Base-by-base conservation (phyloP, 768 basidiomycete genomes). In the Macrolepiota dolichaula region DNA sequence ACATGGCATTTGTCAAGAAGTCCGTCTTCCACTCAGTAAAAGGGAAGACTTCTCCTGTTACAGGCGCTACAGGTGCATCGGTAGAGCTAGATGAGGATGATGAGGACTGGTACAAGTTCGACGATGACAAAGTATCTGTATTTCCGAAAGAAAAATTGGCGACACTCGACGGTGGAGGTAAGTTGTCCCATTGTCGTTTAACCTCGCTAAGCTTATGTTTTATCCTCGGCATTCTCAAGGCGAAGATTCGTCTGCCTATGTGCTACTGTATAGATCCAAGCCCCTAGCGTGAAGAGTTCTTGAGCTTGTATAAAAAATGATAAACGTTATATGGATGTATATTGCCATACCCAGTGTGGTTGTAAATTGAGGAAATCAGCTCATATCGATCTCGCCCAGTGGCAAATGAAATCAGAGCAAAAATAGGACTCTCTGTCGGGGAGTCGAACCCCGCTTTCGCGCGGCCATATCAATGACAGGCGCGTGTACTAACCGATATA, bases 41-140 rank as follows among this genome's bases (percentile, higher is more conserved):
- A 64, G 63, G 65, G 38, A 64, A 62, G 38, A 51, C 64, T n/a
- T 32, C 70, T 36, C 62, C 68, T 19, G 54, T 51, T 19, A 56
- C 65, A 19, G 64, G 59, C 7, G 62, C 67, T 22, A 49, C 67
- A 27, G 68, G 64, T 12, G 51, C 67, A 38, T 51, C 64, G 11
- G 67, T 72, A 27, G 80, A 79, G 59, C 72, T 78, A 51, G 77
- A 83, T 42, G 85, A 87, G 51, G 85, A 86, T 49, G 87, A 92
- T 52, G 88, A 91, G 63, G 89, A 90, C 69, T 92, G 96, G 96
- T 92, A 90, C 77, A 96, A 96, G 76, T 98, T 96, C 69, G 96
- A 98, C 68, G 95, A 98, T 66, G 94, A 96, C 65, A 96, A 94
- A 75, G 96, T 93, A 40, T 89, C 92, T 17, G 65, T 88, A 57